Evolutionary conservation across 768 basidiomycete species (phyloP), one percentile per base, ranked within the genome.

Genomic region (Tylopilus plumbeoviolaceoides): DNA sequence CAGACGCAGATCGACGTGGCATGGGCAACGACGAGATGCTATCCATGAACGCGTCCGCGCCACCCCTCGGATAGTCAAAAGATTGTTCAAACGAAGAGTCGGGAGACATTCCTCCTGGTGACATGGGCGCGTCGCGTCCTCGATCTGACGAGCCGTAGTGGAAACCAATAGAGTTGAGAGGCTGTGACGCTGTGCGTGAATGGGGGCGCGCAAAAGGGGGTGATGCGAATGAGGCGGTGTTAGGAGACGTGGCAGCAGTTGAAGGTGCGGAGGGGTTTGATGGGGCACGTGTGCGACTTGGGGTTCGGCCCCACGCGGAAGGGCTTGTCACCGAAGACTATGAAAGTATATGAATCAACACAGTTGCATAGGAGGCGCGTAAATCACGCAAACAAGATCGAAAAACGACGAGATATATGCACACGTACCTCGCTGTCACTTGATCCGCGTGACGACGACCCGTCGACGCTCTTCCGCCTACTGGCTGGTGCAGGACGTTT

Each of bases 361-460:
- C 47, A 47, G 25, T 56, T 39, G 23, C 20, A 45, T 42, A 39
- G n/a, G 35, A 41, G 27, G 47, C 31, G 23, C 33, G 27, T 28
- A 33, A 23, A 23, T 23, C 23, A 5, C 23, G 23, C 4, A 23
- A 1, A 41, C 5, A 51, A 33, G 45, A 7, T 44, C 10, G 31
- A 33, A 33, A 30, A 49, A 41, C 23, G 27, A 56, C 25, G 36
- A 31, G 17, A 51, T 10, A 7, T 5, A 45, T 31, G 48, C 36
- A 58, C 14, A 59, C 79, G 47, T 40, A 89, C 89, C 76, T 92
- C 90, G 3, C 84, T 83, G 59, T 92, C 90, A 60, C 89, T 91
- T 44, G 66, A 56, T 8, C 72, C 67, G 23, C 70, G 73, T 39
- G 66, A 69, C 40, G 73, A 68, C 27, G 77, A 72, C 54, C 77